These are phyloP conservation scores for Passiflora organensis DNA, from an alignment of 345 rosid species.

Conservation along the genomic window DNA sequence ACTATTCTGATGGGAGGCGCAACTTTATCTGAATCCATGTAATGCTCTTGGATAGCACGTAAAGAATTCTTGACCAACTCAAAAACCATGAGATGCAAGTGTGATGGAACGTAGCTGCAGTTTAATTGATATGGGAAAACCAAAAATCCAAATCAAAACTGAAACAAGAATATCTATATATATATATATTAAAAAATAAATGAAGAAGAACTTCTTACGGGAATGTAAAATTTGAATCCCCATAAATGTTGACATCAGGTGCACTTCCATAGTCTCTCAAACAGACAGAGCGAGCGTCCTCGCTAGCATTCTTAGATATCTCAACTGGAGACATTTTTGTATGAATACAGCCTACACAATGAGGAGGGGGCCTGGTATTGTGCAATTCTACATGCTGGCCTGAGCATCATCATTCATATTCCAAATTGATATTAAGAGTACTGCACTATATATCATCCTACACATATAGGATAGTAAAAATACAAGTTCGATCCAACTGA, in stretches of 20 bases:
- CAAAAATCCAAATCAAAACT: background rate
- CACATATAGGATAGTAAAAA: too few species aligned
- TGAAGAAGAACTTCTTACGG: constrained; percentile 50
- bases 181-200: background rate
- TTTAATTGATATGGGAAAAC: background rate
- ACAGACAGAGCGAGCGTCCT: constrained; percentile 86
- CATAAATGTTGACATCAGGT: constrained; percentile 70
- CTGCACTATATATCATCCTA: too few species aligned
- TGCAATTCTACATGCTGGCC: constrained; percentile 99
- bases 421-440: background rate
- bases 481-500: constrained; percentile 29
- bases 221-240: constrained; percentile 86
- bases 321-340: constrained; percentile 94
- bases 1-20: constrained; percentile 73
- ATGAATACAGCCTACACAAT: constrained; percentile 79
- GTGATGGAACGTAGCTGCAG: constrained; percentile 87
- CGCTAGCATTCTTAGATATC: constrained; percentile 80
- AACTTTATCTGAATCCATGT: constrained; percentile 68
- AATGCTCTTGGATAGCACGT: constrained; percentile 89
- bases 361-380: constrained; percentile 81
- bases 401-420: constrained; percentile 36
- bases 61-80: constrained; percentile 95
- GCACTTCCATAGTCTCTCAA: constrained; percentile 86
- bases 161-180: too few species aligned
- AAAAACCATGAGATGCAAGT: constrained; percentile 90